A percentile compares a stretch with the other conserved stretches of the same genome.
Conservation (phyloP, 2,329 filamentous ascomycete species). For the Calonectria pteridis region DNA sequence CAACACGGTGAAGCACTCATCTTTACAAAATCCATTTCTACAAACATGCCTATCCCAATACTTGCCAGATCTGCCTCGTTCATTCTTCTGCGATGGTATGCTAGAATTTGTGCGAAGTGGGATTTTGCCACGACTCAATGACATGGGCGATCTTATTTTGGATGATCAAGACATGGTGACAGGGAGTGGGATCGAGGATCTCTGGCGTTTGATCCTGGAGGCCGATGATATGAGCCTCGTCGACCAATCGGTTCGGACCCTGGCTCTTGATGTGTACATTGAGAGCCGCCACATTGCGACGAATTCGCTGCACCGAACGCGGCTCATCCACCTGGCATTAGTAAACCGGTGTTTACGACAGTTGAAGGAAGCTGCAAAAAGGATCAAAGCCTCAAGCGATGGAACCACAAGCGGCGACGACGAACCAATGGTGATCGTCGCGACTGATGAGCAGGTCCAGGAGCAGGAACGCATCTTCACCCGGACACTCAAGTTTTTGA, state of each 20-base stretch:
- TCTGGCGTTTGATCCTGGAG: slow-evolving; percentile 87
- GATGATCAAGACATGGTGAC: slow-evolving; percentile 65
- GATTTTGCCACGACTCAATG: slow-evolving; percentile 61
- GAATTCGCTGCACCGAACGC: slow-evolving; percentile 63
- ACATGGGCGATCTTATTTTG: slow-evolving; percentile 58
- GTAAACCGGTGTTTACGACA: slow-evolving; percentile 81
- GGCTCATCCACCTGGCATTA: slow-evolving; percentile 75
- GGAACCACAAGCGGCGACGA: slow-evolving; percentile 59
- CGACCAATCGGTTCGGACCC: slow-evolving; percentile 73
- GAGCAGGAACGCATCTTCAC: slow-evolving; percentile 72
- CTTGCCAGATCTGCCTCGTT: slow-evolving; percentile 67
- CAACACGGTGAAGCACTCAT: slow-evolving; percentile 56
- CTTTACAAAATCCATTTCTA: slow-evolving; percentile 68
- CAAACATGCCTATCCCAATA: slow-evolving; percentile 66
- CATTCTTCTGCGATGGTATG: slow-evolving; percentile 71
- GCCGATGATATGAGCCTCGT: slow-evolving; percentile 76
- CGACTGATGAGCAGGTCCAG: slow-evolving; percentile 60
- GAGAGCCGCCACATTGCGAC: slow-evolving; percentile 64
- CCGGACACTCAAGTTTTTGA: slow-evolving; percentile 76
- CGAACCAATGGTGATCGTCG: slow-evolving; percentile 65
- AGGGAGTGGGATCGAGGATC: slow-evolving; percentile 72
- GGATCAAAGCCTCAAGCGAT: slow-evolving; percentile 63
- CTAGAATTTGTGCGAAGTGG: slow-evolving; percentile 72
- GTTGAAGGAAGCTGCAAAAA: slow-evolving; percentile 71
- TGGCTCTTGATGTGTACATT: slow-evolving; percentile 80